Base-by-base conservation (phyloP, 2,329 filamentous ascomycete genomes). In the Alternaria novae-zelandiae region DNA sequence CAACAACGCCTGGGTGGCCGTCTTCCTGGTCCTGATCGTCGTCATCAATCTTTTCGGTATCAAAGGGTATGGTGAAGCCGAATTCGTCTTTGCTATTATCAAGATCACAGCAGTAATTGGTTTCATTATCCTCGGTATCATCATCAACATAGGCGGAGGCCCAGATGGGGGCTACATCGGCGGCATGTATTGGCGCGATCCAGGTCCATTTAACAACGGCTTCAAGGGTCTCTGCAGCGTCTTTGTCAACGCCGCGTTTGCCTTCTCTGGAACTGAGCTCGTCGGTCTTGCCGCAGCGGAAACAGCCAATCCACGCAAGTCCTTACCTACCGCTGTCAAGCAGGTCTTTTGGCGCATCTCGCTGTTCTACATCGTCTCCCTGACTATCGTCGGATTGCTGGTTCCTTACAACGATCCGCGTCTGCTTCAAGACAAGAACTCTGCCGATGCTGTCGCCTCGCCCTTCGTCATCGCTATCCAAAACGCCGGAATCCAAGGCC, bases 391-490 rank as follows among this genome's bases (percentile, higher is more conserved):
- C 61, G 93, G 95, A 25, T 85, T 97, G 1, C 84, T 97, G 3
- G 93, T 97, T 0, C 91, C 90, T 0, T 94, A 91, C 78, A 82
- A 87, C 71, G 88, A 96, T 65, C 59, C 75, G 0, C 83, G 86
- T 4, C 89, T 97, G 0, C 83, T 93, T 1, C 83, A 84, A 11
- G 84, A 85, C 44, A 82, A 78, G 23, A 86, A 83, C 58, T 83
- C 84, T n/a, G 87, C 86, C 53, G 88, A 94, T 76, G 88, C 90
- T 46, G 88, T 89, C 25, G 91, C 93, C 1, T 97, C 93, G 3
- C 95, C 95, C 2, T 97, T 97, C 78, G 94, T 97, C 72, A 96
- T 97, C 73, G 93, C 94, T 66, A 97, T 97, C 71, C 85, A 91
- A 69, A 91, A 94, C 66, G 93, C 94, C 2, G 91, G 92, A 9